Conservation (phyloP, 2,329 filamentous ascomycete genomes). For the Fusarium sp. region DNA sequence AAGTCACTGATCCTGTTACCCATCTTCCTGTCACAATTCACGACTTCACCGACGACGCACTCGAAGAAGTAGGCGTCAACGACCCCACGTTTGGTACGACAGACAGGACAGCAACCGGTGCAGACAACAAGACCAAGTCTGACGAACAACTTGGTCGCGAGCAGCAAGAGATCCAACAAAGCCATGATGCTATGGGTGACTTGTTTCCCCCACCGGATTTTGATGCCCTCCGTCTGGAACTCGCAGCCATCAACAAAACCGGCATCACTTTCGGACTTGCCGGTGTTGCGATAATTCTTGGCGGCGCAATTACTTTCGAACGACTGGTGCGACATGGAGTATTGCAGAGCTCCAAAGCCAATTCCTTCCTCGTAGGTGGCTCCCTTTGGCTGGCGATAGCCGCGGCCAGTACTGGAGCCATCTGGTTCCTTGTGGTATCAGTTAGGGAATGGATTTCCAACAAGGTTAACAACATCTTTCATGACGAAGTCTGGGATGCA, state of each 20-base stretch:
- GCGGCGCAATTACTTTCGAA: slow-evolving; percentile 43
- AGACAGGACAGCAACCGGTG: slow-evolving; percentile 54
- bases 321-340: slow-evolving; percentile 33
- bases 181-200: slow-evolving; percentile 55
- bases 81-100: slow-evolving; percentile 51
- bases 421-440: slow-evolving; percentile 55
- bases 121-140: slow-evolving; percentile 54
- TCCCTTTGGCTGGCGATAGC: slow-evolving; percentile 45
- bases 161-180: slow-evolving; percentile 50
- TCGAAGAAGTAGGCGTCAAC: slow-evolving; percentile 54
- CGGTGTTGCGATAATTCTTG: slow-evolving; percentile 49
- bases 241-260: slow-evolving; percentile 48
- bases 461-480: slow-evolving; percentile 70
- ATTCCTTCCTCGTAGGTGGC: slow-evolving; percentile 37
- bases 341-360: slow-evolving; percentile 9
- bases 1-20: slow-evolving; percentile 79
- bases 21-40: slow-evolving; percentile 76
- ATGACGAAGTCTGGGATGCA: slow-evolving; percentile 77
- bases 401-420: slow-evolving; percentile 40
- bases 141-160: slow-evolving; percentile 53
- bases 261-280: slow-evolving; percentile 53
- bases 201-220: slow-evolving; percentile 63
- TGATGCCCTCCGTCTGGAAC: slow-evolving; percentile 52
- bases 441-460: slow-evolving; percentile 70
- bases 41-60: slow-evolving; percentile 73